Percentiles rank a stretch among this genome's conserved stretches.
Evolutionary conservation across 2,329 filamentous ascomycete species (phyloP).

Genomic region (Colletotrichum sp.): DNA sequence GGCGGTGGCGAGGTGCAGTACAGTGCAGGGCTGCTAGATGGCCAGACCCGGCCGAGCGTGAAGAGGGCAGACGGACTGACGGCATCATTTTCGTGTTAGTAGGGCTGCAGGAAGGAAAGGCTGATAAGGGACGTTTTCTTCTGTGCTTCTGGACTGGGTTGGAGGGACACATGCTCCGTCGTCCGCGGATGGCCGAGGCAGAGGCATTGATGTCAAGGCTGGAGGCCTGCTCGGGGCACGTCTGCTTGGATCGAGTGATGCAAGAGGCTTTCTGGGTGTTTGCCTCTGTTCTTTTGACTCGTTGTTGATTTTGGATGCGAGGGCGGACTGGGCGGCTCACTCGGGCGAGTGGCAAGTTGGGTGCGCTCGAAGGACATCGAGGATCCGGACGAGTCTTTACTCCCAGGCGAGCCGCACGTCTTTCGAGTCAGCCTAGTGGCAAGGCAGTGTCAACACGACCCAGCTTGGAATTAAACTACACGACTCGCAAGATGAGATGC

Average conservation of each 20-base stretch:
- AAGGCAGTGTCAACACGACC: not conserved
- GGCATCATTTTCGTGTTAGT: not conserved
- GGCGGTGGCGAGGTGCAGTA: not conserved
- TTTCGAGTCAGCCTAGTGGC: not conserved
- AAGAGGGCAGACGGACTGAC: not conserved
- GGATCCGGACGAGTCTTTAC: not conserved
- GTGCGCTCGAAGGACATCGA: not conserved
- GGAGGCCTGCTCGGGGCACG: not conserved
- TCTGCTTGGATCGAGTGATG: not conserved
- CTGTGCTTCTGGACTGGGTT: not conserved
- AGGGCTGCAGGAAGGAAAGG: not conserved
- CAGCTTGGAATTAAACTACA: not conserved
- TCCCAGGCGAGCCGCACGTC: not conserved
- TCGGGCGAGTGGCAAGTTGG: not conserved
- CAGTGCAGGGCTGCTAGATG: not conserved
- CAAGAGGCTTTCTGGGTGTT: not conserved
- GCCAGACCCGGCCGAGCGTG: slow-evolving; percentile 6
- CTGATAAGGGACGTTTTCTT: not conserved
- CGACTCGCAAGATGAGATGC: not conserved
- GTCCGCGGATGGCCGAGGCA: not conserved
- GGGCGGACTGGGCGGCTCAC: not conserved
- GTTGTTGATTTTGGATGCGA: not conserved
- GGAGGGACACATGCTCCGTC: not conserved
- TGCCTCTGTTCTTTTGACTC: not conserved
- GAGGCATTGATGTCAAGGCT: not conserved